phyloP scores from a whole-genome alignment of 1,139 yeast species.

The Kodamaea sp. region DNA sequence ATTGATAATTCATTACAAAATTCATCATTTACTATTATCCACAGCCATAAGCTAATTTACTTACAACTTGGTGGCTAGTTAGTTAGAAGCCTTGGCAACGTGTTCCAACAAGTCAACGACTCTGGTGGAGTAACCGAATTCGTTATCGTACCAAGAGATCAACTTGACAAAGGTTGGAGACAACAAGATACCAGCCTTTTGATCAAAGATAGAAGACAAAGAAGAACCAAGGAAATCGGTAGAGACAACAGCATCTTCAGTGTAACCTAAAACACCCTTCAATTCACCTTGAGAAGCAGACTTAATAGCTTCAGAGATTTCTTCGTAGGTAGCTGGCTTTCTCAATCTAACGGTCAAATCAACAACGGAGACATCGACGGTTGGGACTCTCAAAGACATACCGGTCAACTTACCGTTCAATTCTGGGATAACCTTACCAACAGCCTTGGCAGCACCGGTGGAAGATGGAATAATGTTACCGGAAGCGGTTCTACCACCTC shows the following conservation, averaged over 20 bases:
- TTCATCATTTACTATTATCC: background rate
- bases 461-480: conserved; percentile 89
- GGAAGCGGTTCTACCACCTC: conserved; percentile 91
- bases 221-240: conserved; percentile 77
- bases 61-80: conserved; percentile 17
- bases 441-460: conserved; percentile 93
- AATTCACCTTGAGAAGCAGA: conserved; percentile 64
- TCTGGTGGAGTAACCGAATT: conserved; percentile 90
- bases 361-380: conserved; percentile 79
- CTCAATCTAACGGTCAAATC: conserved; percentile 68
- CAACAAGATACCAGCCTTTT: conserved; percentile 80
- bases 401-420: conserved; percentile 88
- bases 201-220: conserved; percentile 80
- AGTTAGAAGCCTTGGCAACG: conserved; percentile 50
- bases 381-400: conserved; percentile 85
- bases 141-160: conserved; percentile 88
- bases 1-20: background rate
- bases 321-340: conserved; percentile 69
- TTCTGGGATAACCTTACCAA: conserved; percentile 85
- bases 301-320: conserved; percentile 70
- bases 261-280: conserved; percentile 78
- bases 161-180: conserved; percentile 82
- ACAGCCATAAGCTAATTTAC: conserved; percentile 1
- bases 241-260: conserved; percentile 83
- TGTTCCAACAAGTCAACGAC: conserved; percentile 79